A percentile compares a stretch with the other conserved stretches of the same genome.
Conservation (phyloP, 2,329 filamentous ascomycete species). For the Thielaviopsis ethacetica region DNA sequence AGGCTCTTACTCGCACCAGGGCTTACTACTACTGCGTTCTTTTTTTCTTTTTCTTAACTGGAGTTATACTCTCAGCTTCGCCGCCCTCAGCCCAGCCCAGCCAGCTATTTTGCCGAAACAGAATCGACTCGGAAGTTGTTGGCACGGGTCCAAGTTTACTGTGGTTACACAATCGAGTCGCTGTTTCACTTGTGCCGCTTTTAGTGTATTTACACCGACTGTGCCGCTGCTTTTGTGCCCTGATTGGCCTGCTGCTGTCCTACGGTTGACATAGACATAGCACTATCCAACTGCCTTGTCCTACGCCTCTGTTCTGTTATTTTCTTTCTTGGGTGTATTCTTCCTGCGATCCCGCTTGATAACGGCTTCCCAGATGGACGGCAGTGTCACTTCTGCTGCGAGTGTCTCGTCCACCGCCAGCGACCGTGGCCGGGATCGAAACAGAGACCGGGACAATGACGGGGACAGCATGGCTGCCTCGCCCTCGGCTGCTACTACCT, state of each 20-base stretch:
- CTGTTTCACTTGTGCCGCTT: background rate
- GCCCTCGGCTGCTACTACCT: background rate
- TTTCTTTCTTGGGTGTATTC: background rate
- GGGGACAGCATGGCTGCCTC: background rate
- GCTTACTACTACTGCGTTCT: too few species aligned
- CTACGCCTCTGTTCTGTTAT: background rate
- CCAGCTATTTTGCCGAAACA: background rate
- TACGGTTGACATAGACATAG: background rate
- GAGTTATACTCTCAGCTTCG: too few species aligned
- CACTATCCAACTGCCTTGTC: background rate
- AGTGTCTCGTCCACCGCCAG: constrained; percentile 2
- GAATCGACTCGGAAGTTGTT: background rate
- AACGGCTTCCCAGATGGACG: background rate
- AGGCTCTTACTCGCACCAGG: background rate
- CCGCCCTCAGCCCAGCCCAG: too few species aligned
- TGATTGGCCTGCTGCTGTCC: background rate
- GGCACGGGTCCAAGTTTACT: background rate
- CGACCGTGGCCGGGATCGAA: background rate
- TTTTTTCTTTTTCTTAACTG: too few species aligned
- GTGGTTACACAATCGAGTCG: background rate
- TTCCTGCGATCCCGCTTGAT: background rate
- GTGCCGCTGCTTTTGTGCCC: background rate
- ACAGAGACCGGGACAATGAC: background rate
- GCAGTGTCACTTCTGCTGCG: constrained; percentile 3
- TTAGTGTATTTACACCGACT: background rate